Base-by-base conservation (phyloP, 257 asterid species). In the Parsonsia alboflavescens region DNA sequence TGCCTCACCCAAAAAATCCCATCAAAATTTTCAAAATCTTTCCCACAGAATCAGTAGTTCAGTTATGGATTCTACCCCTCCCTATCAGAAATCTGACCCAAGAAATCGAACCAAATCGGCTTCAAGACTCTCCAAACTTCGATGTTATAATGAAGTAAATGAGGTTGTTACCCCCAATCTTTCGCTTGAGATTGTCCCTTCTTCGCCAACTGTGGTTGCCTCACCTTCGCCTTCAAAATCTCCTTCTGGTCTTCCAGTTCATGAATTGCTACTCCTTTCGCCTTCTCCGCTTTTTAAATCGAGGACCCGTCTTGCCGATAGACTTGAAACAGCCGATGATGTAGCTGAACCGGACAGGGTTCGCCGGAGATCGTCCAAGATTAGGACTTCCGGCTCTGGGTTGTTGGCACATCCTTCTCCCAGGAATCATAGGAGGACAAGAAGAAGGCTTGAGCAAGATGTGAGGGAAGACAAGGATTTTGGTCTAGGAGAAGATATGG, bases 181-280 rank as follows among this genome's bases (percentile, higher is more conserved):
- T 68, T 86, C 91, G 26, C 93, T 92, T n/a, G 97, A 92, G 28
- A 78, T 90, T 24, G 89, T 86, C 72, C 89, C 97, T 59, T 86
- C 81, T 77, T 88, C 98, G 0, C 96, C 96, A 5, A 87, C 80
- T 62, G 57, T 77, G 52, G 48, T 77, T 28, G 84, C 87, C 1
- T 78, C 89, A 30, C 90, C 93, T 13, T 83, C 96, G 7, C 90
- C 93, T 2, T 78, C 86, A 0, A 73, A 70, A 73, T 93, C 92
- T 0, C 92, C 96, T 28, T 78, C 81, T 77, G 81, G 84, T 56
- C 85, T 83, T 12, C 90, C 95, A 0, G 70, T 89, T 44, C 89
- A 68, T 52, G 96, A 94, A 71, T 86, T 94, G 62, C 82, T 94
- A 0, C 79, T 87, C 76, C 88, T 84, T 16, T 90, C 99, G 7